These are phyloP conservation scores for Blastosporella zonata DNA, from an alignment of 1,284 basidiomycete genomes.

Conservation along the genomic window DNA sequence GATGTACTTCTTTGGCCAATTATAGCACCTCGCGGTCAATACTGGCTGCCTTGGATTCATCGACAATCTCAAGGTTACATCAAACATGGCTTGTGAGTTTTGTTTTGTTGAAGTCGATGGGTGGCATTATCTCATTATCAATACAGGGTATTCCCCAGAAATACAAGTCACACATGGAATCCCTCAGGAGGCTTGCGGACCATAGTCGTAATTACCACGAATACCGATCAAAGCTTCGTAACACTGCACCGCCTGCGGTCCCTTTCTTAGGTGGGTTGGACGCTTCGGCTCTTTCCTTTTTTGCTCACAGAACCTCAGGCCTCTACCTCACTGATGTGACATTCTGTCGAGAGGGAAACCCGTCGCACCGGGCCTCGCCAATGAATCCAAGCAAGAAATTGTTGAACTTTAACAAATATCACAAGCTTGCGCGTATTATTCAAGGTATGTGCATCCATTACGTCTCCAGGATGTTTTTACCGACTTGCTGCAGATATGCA, in stretches of 20 bases:
- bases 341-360: constrained; percentile 94
- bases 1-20: constrained; percentile 83
- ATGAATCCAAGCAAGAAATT: constrained; percentile 75
- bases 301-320: constrained; percentile 39
- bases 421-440: constrained; percentile 86
- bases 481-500: constrained; percentile 67
- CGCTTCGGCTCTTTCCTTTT: not conserved
- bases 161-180: constrained; percentile 77
- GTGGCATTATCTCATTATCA: constrained; percentile 6
- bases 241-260: constrained; percentile 83
- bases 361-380: constrained; percentile 80
- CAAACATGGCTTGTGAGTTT: constrained; percentile 85
- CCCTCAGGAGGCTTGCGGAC: constrained; percentile 83
- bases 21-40: constrained; percentile 93
- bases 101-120: not conserved
- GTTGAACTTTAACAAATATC: constrained; percentile 95
- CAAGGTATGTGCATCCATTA: constrained; percentile 50
- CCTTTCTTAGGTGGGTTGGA: constrained; percentile 82
- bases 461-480: not conserved
- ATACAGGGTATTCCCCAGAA: constrained; percentile 80
- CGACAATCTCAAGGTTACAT: constrained; percentile 86
- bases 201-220: constrained; percentile 90
- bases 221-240: constrained; percentile 82
- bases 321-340: constrained; percentile 91
- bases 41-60: constrained; percentile 91